Percentiles rank a stretch among this genome's conserved stretches.
Evolutionary conservation across 768 basidiomycete genomes (phyloP).

Genomic region (Trametes punicea): DNA sequence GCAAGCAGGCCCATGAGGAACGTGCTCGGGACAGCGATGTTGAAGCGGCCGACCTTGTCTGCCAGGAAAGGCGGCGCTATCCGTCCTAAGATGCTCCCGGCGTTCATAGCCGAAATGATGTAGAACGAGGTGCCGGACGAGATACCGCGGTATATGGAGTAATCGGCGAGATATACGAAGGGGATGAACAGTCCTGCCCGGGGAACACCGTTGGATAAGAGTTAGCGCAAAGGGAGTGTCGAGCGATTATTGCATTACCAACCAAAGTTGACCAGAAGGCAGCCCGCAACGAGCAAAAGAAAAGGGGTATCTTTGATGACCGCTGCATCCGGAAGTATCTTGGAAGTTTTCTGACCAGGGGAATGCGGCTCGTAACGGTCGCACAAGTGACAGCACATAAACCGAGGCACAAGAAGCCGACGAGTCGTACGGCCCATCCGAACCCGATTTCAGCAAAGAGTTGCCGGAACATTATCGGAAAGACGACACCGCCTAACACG

Average conservation of each 20-base stretch:
- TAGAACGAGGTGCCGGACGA: slow-evolving; percentile 23
- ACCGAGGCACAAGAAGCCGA: slow-evolving; percentile 46
- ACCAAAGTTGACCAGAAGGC: slow-evolving; percentile 62
- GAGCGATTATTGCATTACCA: background rate
- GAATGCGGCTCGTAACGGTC: slow-evolving; percentile 39
- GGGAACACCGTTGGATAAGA: background rate
- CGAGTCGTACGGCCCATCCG: slow-evolving; percentile 58
- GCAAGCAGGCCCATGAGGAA: slow-evolving; percentile 25
- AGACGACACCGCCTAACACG: slow-evolving; percentile 56
- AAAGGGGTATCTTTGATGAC: slow-evolving; percentile 48
- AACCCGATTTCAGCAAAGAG: slow-evolving; percentile 58
- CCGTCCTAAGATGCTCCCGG: slow-evolving; percentile 25
- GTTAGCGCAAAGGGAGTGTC: background rate
- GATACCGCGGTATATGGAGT: slow-evolving; percentile 24
- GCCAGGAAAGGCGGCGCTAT: slow-evolving; percentile 30
- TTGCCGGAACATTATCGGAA: slow-evolving; percentile 59
- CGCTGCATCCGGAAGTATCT: slow-evolving; percentile 21
- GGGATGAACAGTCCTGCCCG: slow-evolving; percentile 23
- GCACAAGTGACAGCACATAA: slow-evolving; percentile 46
- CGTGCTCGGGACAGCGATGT: slow-evolving; percentile 26
- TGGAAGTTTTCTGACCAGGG: slow-evolving; percentile 20
- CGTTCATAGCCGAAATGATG: slow-evolving; percentile 31
- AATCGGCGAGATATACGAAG: slow-evolving; percentile 31
- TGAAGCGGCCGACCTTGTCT: slow-evolving; percentile 28
- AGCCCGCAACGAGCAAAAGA: slow-evolving; percentile 50